Conservation (phyloP, 2,329 filamentous ascomycete genomes). For the Ceratocystis colombiana region DNA sequence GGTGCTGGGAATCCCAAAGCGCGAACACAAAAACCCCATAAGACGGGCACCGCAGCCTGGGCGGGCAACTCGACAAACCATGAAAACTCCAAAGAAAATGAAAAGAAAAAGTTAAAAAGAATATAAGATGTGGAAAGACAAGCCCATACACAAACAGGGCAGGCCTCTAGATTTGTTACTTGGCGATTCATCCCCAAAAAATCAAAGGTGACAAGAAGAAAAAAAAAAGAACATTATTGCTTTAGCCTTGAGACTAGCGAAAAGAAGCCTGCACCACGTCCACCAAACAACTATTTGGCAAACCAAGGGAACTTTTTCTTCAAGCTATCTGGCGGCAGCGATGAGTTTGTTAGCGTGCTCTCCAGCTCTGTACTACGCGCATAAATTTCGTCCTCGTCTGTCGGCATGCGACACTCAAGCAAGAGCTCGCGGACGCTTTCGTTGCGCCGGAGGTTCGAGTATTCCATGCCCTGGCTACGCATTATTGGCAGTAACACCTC, state of each 20-base stretch:
- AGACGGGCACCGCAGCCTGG: not conserved
- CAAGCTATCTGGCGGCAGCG: slow-evolving; percentile 37
- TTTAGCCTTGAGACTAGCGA: not conserved
- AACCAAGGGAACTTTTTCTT: slow-evolving; percentile 62
- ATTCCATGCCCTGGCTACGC: slow-evolving; percentile 78
- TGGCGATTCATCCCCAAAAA: not conserved
- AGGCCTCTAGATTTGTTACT: not conserved
- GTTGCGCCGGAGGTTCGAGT: slow-evolving; percentile 59
- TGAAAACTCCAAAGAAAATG: not conserved
- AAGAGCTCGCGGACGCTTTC: slow-evolving; percentile 65
- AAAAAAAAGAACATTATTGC: not conserved
- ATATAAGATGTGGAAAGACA: not conserved
- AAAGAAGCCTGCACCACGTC: slow-evolving; percentile 7
- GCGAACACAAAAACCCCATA: not conserved
- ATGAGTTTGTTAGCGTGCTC: slow-evolving; percentile 35
- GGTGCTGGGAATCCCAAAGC: not conserved
- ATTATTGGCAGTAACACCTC: slow-evolving; percentile 86
- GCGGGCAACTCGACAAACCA: not conserved
- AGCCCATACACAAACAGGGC: not conserved
- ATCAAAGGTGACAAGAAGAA: not conserved
- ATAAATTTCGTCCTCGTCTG: slow-evolving; percentile 73
- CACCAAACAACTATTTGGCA: slow-evolving; percentile 36
- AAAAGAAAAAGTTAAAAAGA: not conserved
- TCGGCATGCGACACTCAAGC: slow-evolving; percentile 68
- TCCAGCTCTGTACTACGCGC: slow-evolving; percentile 52